Percentiles rank a stretch among this genome's conserved stretches.
Evolutionary conservation across 2,329 filamentous ascomycete genomes (phyloP).

Genomic region (Cryphonectria carpinicola): DNA sequence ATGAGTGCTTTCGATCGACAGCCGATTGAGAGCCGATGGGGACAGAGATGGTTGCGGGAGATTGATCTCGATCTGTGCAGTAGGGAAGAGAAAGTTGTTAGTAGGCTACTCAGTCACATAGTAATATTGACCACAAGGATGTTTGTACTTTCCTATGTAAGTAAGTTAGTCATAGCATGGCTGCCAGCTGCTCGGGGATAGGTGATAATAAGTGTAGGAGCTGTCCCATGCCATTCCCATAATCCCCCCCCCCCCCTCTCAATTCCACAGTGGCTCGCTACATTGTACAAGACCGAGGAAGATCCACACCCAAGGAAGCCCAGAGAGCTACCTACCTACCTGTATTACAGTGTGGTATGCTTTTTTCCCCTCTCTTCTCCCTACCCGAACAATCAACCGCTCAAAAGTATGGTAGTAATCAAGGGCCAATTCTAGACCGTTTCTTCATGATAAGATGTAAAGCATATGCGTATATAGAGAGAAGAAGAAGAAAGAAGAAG

Average conservation of each 20-base stretch:
- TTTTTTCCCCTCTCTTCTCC: too few species aligned
- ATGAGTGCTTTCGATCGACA: not conserved
- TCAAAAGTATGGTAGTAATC: not conserved
- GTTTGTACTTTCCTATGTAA: not conserved
- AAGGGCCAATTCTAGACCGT: not conserved
- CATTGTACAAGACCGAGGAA: not conserved
- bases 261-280: too few species aligned
- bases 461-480: too few species aligned
- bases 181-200: not conserved
- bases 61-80: conserved; percentile 11
- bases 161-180: not conserved
- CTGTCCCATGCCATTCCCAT: too few species aligned
- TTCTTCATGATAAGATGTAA: not conserved
- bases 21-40: not conserved
- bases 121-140: too few species aligned
- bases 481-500: not conserved
- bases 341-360: too few species aligned
- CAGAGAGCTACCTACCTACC: too few species aligned
- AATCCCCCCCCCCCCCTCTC: too few species aligned
- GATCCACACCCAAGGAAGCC: not conserved
- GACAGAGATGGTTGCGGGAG: not conserved
- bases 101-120: not conserved
- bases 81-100: not conserved
- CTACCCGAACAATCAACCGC: too few species aligned
- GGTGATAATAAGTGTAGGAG: not conserved